A percentile compares a stretch with the other conserved stretches of the same genome.
Evolutionary conservation across 176 grass and related monocot genomes (phyloP).

Genomic region (Hordeum marinum): DNA sequence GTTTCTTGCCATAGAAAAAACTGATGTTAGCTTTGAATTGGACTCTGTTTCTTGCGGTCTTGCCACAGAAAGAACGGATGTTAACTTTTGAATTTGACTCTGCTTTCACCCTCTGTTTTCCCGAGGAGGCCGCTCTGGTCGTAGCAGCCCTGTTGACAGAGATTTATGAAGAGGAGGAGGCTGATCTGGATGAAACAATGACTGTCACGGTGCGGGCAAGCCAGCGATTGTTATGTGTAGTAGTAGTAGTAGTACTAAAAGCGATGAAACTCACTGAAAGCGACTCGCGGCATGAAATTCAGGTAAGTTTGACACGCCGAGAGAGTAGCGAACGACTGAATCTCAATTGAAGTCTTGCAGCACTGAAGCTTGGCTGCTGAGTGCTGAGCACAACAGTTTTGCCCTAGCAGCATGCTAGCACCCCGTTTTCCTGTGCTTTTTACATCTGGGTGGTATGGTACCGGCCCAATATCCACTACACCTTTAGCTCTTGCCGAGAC

Average conservation of each 20-base stretch:
- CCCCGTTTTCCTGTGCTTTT: neutral
- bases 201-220: too few relatives aligned
- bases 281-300: neutral
- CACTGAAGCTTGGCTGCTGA: neutral
- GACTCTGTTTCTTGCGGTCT: neutral
- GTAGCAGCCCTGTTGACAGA: too few relatives aligned
- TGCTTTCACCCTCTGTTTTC: neutral
- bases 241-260: too few relatives aligned
- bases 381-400: neutral
- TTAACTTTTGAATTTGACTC: neutral
- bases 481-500: neutral
- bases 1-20: too few relatives aligned
- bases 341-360: neutral
- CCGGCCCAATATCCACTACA: slow-evolving; percentile 4
- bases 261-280: neutral
- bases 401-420: neutral
- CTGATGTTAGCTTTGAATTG: too few relatives aligned
- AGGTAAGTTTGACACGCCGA: neutral
- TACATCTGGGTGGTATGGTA: neutral
- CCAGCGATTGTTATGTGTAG: too few relatives aligned
- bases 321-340: neutral
- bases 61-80: neutral
- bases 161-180: too few relatives aligned
- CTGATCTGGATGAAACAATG: too few relatives aligned
- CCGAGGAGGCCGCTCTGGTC: too few relatives aligned